These are phyloP conservation scores for Aspergillus eucalypticola DNA, from an alignment of 2,329 filamentous ascomycete genomes.

Conservation along the genomic window DNA sequence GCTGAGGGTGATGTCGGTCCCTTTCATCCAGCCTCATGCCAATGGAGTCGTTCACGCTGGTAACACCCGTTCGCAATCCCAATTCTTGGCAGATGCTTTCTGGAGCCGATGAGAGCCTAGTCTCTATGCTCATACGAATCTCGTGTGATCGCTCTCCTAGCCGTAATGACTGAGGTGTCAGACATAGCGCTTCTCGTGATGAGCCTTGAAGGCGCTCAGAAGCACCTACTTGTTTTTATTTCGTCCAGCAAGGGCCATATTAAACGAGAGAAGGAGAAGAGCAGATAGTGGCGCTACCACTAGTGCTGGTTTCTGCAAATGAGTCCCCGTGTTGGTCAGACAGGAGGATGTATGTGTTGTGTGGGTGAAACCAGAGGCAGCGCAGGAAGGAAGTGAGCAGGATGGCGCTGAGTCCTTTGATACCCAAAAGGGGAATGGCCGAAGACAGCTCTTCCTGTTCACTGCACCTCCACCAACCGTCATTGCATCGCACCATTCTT, in stretches of 20 bases:
- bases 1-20: neutral
- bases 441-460: neutral
- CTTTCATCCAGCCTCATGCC: neutral
- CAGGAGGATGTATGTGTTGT: neutral
- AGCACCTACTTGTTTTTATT: neutral
- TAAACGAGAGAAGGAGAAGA: neutral
- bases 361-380: neutral
- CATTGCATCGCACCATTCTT: neutral
- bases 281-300: neutral
- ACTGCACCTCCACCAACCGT: neutral
- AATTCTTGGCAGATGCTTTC: neutral
- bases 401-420: conserved; percentile 26
- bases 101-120: neutral
- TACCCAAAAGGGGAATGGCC: conserved; percentile 22
- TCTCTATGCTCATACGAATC: neutral
- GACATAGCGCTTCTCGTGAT: neutral
- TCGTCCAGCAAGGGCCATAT: neutral
- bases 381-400: neutral
- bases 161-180: neutral
- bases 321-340: neutral
- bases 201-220: neutral
- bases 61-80: neutral
- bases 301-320: neutral
- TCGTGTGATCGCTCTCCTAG: neutral
- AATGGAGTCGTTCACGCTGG: neutral